Evolutionary conservation across 306 rosid genomes (phyloP).

Genomic region (Pterocarpus macrocarpus): DNA sequence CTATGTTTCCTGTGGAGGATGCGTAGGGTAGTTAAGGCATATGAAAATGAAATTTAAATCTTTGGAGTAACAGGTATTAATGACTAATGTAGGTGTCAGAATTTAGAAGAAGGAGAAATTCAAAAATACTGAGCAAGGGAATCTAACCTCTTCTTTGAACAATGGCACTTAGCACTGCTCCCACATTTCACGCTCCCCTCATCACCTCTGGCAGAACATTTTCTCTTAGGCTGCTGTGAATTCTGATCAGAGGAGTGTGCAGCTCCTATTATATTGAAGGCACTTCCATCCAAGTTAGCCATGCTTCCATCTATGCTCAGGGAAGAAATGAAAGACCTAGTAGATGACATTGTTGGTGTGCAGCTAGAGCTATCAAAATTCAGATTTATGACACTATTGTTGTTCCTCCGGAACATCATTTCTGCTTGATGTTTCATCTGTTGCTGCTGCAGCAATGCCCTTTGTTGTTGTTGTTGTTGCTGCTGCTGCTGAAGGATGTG

Average conservation of each 20-base stretch:
- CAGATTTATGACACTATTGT: constrained; percentile 69
- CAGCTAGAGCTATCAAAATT: constrained; percentile 81
- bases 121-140: constrained; percentile 1
- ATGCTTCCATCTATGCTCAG: constrained; percentile 71
- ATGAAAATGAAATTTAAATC: background rate
- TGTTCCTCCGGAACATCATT: constrained; percentile 65
- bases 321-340: constrained; percentile 85
- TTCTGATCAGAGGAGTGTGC: constrained; percentile 73
- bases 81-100: constrained; percentile 3
- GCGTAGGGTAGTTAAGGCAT: background rate
- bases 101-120: background rate
- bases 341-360: constrained; percentile 80
- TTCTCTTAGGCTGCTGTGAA: constrained; percentile 76
- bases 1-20: constrained; percentile 70
- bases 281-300: constrained; percentile 64
- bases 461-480: constrained; percentile 66
- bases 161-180: constrained; percentile 78
- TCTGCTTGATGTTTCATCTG: constrained; percentile 67
- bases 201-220: constrained; percentile 75
- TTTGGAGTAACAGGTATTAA: constrained; percentile 6
- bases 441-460: constrained; percentile 57
- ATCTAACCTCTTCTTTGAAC: constrained; percentile 87
- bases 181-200: constrained; percentile 80
- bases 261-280: constrained; percentile 78
- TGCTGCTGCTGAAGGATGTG: constrained; percentile 71